Evolutionary conservation across 352 stramenopile genomes (phyloP).

Genomic region (Lagenidium sp.): DNA sequence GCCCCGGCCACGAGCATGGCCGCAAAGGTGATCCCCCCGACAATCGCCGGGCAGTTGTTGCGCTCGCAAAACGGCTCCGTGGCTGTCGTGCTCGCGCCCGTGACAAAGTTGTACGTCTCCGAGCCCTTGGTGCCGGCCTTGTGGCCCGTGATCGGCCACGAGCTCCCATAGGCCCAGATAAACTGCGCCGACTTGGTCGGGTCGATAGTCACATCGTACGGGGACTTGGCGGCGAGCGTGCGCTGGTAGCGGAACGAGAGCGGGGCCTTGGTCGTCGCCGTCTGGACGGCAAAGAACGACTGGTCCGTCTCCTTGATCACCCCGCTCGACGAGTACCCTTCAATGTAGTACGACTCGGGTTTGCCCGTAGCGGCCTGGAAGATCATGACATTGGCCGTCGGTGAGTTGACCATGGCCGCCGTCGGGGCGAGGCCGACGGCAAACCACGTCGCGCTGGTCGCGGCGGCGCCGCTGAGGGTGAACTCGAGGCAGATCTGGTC

Average conservation of each 20-base stretch:
- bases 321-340: conserved; percentile 31
- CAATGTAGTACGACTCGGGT: conserved; percentile 38
- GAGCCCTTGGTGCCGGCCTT: conserved; percentile 33
- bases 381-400: conserved; percentile 61
- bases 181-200: conserved; percentile 23
- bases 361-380: conserved; percentile 32
- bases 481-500: conserved; percentile 68
- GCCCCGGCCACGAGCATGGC: conserved; percentile 43
- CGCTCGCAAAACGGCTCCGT: conserved; percentile 28
- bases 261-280: conserved; percentile 16
- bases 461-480: conserved; percentile 25
- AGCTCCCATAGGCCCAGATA: conserved; percentile 67
- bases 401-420: conserved; percentile 58
- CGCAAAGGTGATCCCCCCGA: conserved; percentile 40
- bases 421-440: conserved; percentile 36
- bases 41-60: conserved; percentile 58
- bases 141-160: conserved; percentile 53
- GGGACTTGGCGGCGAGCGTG: conserved; percentile 31
- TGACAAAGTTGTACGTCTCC: conserved; percentile 41
- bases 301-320: conserved; percentile 34
- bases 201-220: conserved; percentile 39
- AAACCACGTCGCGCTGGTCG: conserved; percentile 34
- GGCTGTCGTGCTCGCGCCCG: conserved; percentile 3
- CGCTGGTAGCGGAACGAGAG: conserved; percentile 73
- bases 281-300: conserved; percentile 26